phyloP scores from a whole-genome alignment of 768 basidiomycete genomes.

The Aureoboletus auriporus region DNA sequence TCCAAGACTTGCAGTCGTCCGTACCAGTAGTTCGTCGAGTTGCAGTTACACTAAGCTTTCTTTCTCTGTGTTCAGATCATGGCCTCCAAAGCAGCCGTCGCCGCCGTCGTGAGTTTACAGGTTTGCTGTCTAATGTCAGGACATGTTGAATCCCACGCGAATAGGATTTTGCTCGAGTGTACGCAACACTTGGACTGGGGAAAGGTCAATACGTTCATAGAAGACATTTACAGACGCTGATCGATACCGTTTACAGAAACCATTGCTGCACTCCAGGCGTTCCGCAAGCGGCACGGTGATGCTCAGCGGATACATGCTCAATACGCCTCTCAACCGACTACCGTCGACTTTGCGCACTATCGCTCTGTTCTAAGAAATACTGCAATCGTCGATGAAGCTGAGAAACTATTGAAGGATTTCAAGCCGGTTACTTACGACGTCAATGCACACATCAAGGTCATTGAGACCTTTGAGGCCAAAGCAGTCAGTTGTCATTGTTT shows the following conservation, averaged over 20 bases:
- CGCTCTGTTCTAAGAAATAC: slow-evolving; percentile 90
- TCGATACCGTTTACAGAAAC: slow-evolving; percentile 56
- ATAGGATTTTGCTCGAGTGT: slow-evolving; percentile 83
- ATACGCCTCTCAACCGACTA: slow-evolving; percentile 67
- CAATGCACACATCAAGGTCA: slow-evolving; percentile 83
- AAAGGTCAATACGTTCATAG: slow-evolving; percentile 51
- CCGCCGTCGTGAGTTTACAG: slow-evolving; percentile 51
- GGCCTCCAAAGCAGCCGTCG: slow-evolving; percentile 70
- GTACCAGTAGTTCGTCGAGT: slow-evolving; percentile 11
- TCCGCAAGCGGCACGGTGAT: slow-evolving; percentile 93
- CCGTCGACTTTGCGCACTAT: slow-evolving; percentile 90
- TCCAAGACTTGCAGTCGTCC: slow-evolving; percentile 12
- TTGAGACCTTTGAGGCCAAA: slow-evolving; percentile 94
- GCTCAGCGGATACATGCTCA: slow-evolving; percentile 71
- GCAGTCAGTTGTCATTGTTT: slow-evolving; percentile 59
- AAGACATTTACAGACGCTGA: slow-evolving; percentile 1
- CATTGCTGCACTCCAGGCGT: slow-evolving; percentile 83
- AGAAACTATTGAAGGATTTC: slow-evolving; percentile 84
- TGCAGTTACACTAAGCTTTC: not conserved
- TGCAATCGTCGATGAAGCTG: slow-evolving; percentile 86
- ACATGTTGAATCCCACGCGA: slow-evolving; percentile 6
- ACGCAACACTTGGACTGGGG: slow-evolving; percentile 77
- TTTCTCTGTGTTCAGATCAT: slow-evolving; percentile 33
- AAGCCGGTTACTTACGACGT: slow-evolving; percentile 96
- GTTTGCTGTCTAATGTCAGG: not conserved